Conservation (phyloP, 495 filamentous ascomycete species). For the Neurospora hispaniola region DNA sequence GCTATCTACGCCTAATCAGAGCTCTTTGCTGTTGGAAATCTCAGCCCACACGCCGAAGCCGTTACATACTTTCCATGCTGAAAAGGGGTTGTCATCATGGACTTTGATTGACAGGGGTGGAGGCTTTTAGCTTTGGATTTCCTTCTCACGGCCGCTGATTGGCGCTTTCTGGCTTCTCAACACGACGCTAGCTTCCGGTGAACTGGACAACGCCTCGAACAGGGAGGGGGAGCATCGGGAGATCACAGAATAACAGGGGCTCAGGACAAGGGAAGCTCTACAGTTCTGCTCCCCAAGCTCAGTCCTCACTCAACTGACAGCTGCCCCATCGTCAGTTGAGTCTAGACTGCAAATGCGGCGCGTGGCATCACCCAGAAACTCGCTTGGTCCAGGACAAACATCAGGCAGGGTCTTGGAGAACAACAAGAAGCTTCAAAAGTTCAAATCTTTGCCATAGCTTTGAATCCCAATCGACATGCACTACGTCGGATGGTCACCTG, state of each 20-base stretch:
- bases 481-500: background rate
- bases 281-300: background rate
- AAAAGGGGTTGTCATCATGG: background rate
- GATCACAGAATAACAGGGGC: background rate
- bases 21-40: background rate
- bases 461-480: background rate
- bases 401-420: background rate
- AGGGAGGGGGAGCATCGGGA: background rate
- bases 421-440: background rate
- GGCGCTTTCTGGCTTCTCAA: background rate
- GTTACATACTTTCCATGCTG: background rate
- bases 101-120: background rate
- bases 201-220: background rate
- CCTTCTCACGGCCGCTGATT: background rate
- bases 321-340: background rate
- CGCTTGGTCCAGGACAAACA: background rate
- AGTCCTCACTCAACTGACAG: background rate
- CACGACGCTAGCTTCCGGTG: background rate
- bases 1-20: background rate
- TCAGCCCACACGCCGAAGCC: background rate
- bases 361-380: background rate
- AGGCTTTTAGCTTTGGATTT: background rate
- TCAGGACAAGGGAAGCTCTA: background rate
- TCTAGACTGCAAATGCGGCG: background rate
- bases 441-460: background rate